Percentiles rank a stretch among this genome's conserved stretches.
Conservation (phyloP, 1,284 basidiomycete genomes). For the Leccinum fuscescens region DNA sequence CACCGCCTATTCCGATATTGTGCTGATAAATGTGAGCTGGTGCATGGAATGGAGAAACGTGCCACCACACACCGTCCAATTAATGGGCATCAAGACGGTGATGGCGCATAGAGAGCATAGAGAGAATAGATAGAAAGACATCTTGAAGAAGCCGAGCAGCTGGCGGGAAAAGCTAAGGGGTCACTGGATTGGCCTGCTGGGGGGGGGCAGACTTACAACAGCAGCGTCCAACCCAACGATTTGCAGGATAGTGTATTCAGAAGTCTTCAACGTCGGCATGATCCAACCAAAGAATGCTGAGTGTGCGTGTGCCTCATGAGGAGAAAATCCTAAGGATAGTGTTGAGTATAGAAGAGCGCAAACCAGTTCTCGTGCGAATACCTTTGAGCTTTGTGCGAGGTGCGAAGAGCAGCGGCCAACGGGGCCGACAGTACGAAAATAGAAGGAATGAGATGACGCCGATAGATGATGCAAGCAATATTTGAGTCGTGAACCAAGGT, state of each 20-base stretch:
- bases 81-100: conserved; percentile 84
- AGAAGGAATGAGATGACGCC: conserved; percentile 80
- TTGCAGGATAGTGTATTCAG: conserved; percentile 93
- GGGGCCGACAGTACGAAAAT: conserved; percentile 84
- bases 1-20: conserved; percentile 68
- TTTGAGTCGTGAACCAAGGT: conserved; percentile 92
- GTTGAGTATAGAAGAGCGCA: conserved; percentile 2
- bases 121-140: conserved; percentile 88
- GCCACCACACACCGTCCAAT: conserved; percentile 65
- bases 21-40: conserved; percentile 47
- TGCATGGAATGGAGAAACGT: neutral
- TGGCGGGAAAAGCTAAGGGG: conserved; percentile 32
- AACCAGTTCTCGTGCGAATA: conserved; percentile 26
- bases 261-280: conserved; percentile 84
- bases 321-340: conserved; percentile 71
- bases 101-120: conserved; percentile 81
- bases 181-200: neutral
- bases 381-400: conserved; percentile 94
- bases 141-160: conserved; percentile 95
- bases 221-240: conserved; percentile 96
- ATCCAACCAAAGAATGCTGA: conserved; percentile 94
- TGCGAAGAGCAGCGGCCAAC: conserved; percentile 89
- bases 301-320: conserved; percentile 83
- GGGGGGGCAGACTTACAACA: conserved; percentile 56
- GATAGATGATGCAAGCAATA: conserved; percentile 75